Conservation (phyloP, 169 alveolate species). For the Ophryocystis elektroscirrha region DNA sequence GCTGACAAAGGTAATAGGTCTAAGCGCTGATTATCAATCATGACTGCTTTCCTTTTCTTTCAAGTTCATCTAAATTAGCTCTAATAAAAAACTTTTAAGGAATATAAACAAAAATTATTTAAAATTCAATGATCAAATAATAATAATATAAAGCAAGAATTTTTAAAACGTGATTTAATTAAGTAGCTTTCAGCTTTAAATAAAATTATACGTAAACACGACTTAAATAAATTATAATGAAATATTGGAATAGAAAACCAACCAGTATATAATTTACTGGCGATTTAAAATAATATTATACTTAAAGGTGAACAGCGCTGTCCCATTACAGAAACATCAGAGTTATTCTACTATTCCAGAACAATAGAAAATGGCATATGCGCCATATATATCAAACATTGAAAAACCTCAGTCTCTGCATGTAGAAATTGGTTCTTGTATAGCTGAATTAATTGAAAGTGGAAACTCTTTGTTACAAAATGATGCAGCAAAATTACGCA, state of each 20-base stretch:
- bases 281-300: no score
- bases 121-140: background rate
- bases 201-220: background rate
- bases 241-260: background rate
- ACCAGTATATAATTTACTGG: background rate
- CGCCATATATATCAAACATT: conserved; percentile 7
- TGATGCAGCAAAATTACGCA: conserved; percentile 41
- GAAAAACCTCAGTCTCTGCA: conserved; percentile 39
- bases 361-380: conserved; percentile 14
- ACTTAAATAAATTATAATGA: background rate
- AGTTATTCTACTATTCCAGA: background rate
- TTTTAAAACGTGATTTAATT: background rate
- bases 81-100: no score
- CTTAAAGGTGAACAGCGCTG: conserved; percentile 1
- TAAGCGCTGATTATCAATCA: no score
- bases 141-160: background rate
- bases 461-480: conserved; percentile 49
- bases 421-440: conserved; percentile 48
- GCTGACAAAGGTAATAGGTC: no score
- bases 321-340: conserved; percentile 6
- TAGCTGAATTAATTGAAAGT: conserved; percentile 45
- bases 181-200: background rate
- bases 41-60: no score
- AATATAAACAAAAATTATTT: no score
- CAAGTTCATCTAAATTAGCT: no score